Base-by-base conservation (phyloP, 306 rosid genomes). In the Glycyrrhiza uralensis region DNA sequence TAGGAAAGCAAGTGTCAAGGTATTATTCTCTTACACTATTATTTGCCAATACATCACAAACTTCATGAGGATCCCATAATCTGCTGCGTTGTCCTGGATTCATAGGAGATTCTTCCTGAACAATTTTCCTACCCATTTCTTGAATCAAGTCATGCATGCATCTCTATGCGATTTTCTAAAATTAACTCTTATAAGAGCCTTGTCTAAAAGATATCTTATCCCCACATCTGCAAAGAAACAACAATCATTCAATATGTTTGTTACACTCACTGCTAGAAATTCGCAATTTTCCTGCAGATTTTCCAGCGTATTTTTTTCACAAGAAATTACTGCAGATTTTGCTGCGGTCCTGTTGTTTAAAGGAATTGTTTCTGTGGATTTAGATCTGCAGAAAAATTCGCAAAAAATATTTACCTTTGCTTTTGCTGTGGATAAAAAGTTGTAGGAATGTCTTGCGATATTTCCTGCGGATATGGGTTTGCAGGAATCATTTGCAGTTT, bases 91-190 rank as follows among this genome's bases (percentile, higher is more conserved):
- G 14, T 26, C 51, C 71, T 0, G 70, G 50, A 0, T 26, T 4
- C 26, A 55, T 26, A 0, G 0, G 1, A 10, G 55, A 79, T 65
- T 79, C 75, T 72, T 64, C 15, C 1, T 24, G 56, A 35, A 79
- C 64, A 14, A 79, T 35, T 28, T 44, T 32, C 15, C 13, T 12
- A 12, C 81, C 85, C 73, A 74, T 57, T 22, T 36, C 29, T 17
- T 81, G 83, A 4, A 81, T 23, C 45, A 74, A 6, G 4, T 74
- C 83, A 28, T 79, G 84, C n/a, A n/a, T n/a, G n/a, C 76, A 71
- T 71, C 4, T 56, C 2, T 71, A 57, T 71, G 14, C 23, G 0
- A 29, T 58, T 22, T 10, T 7, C 0, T 0, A 4, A 2, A 7
- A 2, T 49, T 60, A 6, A 55, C 4, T 26, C 15, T 23, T 29